Evolutionary conservation across 306 rosid genomes (phyloP), one percentile per base, ranked within the genome.

Genomic region (Lupinus albus): DNA sequence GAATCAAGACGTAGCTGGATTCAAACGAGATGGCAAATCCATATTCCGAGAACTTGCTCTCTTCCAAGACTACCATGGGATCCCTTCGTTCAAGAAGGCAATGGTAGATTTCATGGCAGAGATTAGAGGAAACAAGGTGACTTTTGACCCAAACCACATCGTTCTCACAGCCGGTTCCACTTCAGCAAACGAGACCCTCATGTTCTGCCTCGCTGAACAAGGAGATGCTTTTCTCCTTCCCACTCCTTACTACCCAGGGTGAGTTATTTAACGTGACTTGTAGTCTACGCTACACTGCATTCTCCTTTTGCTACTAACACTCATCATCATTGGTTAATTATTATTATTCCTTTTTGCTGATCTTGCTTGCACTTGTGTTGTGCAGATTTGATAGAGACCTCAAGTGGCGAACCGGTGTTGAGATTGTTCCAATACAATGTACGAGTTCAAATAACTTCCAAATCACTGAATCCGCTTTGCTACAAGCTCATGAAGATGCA

Each of bases 41-140:
- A 86, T 90, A 50, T 93, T 93, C 70, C 61, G 95, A 15, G 96
- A 93, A 70, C 91, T 93, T 0, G 99, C 99, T 69, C 90, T 93
- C 50, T 93, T 93, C 82, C 99, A 93, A 67, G 99, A 93, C 72
- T 93, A 90, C 63, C 96, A 86, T 45, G 99, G 99, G 44, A 83
- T 93, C 3, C 96, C 97, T 2, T 79, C 81, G 4, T 93, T 93
- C 89, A 93, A 93, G 75, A 86, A 79, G 62, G 88, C 92, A 38
- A 71, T 91, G 86, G 92, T 80, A 4, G 92, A 86, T 25, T 88
- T 85, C 86, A 91, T 91, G 97, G 81, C 88, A 0, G 88, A 86
- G 72, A 91, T 84, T 36, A 69, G 97, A 82, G 95, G 88, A 30
- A 79, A 86, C 87, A 84, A 72, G 28, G 85, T 88, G 8, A 78